Conservation (phyloP, 495 filamentous ascomycete species). For the Schizothecium vesticola region DNA sequence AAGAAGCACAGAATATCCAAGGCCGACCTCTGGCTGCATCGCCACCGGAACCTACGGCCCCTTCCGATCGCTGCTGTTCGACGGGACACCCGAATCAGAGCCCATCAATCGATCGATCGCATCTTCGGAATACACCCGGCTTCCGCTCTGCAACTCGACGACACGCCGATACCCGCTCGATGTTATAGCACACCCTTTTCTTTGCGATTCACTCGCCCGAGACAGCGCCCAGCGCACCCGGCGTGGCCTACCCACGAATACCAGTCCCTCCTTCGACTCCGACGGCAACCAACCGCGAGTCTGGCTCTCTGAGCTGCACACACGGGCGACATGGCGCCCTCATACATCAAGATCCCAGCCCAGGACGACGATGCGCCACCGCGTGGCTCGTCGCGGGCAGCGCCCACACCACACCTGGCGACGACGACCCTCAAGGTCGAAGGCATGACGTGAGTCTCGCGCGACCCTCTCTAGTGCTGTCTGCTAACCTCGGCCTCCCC, state of each 20-base stretch:
- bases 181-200: background rate
- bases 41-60: background rate
- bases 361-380: slow-evolving; percentile 21
- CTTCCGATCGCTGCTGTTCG: background rate
- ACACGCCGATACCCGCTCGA: background rate
- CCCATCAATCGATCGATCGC: background rate
- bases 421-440: slow-evolving; percentile 87
- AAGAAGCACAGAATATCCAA: background rate
- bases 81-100: background rate
- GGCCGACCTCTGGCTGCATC: background rate
- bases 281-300: background rate
- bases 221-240: background rate
- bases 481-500: slow-evolving; percentile 3
- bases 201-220: background rate
- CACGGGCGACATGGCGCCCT: slow-evolving; percentile 41
- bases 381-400: slow-evolving; percentile 21
- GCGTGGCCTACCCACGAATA: background rate
- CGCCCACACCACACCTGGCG: slow-evolving; percentile 58
- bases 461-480: background rate
- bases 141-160: background rate
- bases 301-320: background rate
- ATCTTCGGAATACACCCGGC: background rate
- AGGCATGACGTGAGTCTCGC: slow-evolving; percentile 69
- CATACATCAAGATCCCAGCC: slow-evolving; percentile 41
- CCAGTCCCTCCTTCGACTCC: background rate